Evolutionary conservation across 2,329 filamentous ascomycete species (phyloP), one percentile per base, ranked within the genome.

Genomic region (Pyrenophora teres): DNA sequence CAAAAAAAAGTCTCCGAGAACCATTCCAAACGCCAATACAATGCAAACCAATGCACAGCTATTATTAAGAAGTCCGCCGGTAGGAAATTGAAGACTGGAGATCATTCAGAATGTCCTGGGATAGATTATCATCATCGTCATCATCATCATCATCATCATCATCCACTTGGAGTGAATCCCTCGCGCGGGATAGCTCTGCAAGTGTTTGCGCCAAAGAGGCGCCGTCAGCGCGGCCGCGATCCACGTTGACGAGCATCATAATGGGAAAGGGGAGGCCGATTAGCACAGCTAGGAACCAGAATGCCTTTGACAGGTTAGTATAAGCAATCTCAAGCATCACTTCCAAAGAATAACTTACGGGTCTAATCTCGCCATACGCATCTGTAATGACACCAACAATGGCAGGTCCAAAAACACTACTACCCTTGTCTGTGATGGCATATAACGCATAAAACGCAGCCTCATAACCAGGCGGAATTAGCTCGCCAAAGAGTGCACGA

Each of bases 371-470:
- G 5, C 78, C 78, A 40, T 73, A 77, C 3, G 72, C 84, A 74
- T 97, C 92, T 10, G 94, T 96, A 59, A 99, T 96, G 10, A 87
- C 85, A 1, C 92, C 94, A 0, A 99, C 94, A 69, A 99, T 93
- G 0, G 91, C 89, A 0, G 94, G 94, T 0, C 94, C 94, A 73
- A 99, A 97, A 2, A 97, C 81, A 69, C 90, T 95, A 18, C 89
- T 94, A 1, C 93, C 92, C 74, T 99, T 99, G 73, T 99, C 94
- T 1, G 94, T 97, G 58, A 97, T 97, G 31, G 94, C 94, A 70
- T 97, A 99, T 1, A 99, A 80, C 0, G 93, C 92, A 70, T 96
- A 99, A 70, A 99, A 99, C 0, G 93, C 92, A 0, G 94, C 92
- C 75, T 99, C 94, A 25, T 89, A 95, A 3, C 94, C 94, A 0